Percentiles rank a stretch among this genome's conserved stretches.
Conservation (phyloP, 495 filamentous ascomycete species). For the Schizothecium vesticola region DNA sequence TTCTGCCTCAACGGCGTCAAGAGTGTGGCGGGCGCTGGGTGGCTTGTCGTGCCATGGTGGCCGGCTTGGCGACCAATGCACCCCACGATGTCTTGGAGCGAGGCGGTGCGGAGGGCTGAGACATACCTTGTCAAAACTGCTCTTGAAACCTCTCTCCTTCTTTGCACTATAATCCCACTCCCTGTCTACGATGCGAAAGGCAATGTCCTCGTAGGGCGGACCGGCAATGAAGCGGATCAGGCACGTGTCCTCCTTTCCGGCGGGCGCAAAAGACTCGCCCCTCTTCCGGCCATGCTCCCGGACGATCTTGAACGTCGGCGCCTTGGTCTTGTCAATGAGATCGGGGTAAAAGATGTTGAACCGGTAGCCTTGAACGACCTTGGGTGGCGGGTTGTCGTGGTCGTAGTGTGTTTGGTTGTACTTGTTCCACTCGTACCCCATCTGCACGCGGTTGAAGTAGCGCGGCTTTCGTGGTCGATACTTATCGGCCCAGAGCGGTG, state of each 20-base stretch:
- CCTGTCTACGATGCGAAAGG: slow-evolving; percentile 95
- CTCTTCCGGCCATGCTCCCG: slow-evolving; percentile 82
- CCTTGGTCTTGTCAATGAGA: slow-evolving; percentile 91
- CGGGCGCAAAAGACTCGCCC: slow-evolving; percentile 87
- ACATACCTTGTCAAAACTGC: slow-evolving; percentile 91
- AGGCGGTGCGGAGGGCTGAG: slow-evolving; percentile 10
- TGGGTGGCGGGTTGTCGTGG: slow-evolving; percentile 95
- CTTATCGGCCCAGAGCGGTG: slow-evolving; percentile 81
- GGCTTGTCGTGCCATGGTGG: slow-evolving; percentile 3
- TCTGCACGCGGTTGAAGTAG: slow-evolving; percentile 97
- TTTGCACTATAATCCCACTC: slow-evolving; percentile 99
- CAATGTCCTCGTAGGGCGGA: slow-evolving; percentile 94
- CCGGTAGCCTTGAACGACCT: slow-evolving; percentile 97
- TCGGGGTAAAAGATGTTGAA: slow-evolving; percentile 99
- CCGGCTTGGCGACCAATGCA: slow-evolving; percentile 4
- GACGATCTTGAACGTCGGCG: slow-evolving; percentile 92
- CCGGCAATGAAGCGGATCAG: slow-evolving; percentile 94
- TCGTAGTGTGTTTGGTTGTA: slow-evolving; percentile 99
- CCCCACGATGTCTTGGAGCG: slow-evolving; percentile 4
- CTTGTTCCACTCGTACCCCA: slow-evolving; percentile 99
- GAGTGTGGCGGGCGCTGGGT: neutral
- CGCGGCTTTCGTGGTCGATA: slow-evolving; percentile 88
- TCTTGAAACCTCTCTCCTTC: slow-evolving; percentile 88
- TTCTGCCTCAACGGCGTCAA: neutral
- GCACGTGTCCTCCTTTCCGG: slow-evolving; percentile 97